These are phyloP conservation scores for Trichophyton verrucosum DNA, from an alignment of 2,329 filamentous ascomycete genomes.

Conservation along the genomic window DNA sequence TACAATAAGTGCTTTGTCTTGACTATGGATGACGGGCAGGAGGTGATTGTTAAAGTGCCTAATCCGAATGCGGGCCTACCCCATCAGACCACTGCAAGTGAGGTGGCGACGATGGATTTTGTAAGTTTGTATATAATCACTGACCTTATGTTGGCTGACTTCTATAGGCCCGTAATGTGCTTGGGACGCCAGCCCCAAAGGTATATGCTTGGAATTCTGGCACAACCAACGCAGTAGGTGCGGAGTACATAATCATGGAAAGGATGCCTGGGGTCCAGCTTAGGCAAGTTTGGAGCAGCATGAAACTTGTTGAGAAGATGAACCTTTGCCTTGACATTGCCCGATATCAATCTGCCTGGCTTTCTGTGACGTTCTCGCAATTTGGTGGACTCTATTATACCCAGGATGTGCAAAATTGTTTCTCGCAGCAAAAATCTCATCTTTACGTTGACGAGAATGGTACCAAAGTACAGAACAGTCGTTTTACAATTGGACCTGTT, in stretches of 20 bases:
- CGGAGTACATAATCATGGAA: constrained; percentile 20
- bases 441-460: neutral
- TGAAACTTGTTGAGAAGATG: constrained; percentile 7
- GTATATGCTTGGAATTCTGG: constrained; percentile 8
- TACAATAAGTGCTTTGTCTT: constrained; percentile 17
- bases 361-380: constrained; percentile 1
- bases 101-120: constrained; percentile 29
- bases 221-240: constrained; percentile 15
- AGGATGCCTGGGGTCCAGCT: constrained; percentile 19
- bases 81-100: constrained; percentile 20
- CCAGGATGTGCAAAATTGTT: neutral
- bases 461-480: constrained; percentile 5
- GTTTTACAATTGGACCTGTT: constrained; percentile 20
- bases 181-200: constrained; percentile 4
- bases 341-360: constrained; percentile 3
- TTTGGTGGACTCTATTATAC: constrained; percentile 10
- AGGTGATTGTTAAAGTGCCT: constrained; percentile 10
- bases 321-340: constrained; percentile 6
- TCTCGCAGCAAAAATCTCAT: neutral
- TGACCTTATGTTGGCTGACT: neutral
- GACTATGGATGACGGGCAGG: constrained; percentile 10
- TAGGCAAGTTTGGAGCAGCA: constrained; percentile 18
- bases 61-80: constrained; percentile 8
- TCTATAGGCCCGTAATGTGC: neutral
- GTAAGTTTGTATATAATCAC: neutral